A percentile compares a stretch with the other conserved stretches of the same genome.
Evolutionary conservation across 192 early-diverging fungal species (phyloP).

Genomic region (Podila epicladia): DNA sequence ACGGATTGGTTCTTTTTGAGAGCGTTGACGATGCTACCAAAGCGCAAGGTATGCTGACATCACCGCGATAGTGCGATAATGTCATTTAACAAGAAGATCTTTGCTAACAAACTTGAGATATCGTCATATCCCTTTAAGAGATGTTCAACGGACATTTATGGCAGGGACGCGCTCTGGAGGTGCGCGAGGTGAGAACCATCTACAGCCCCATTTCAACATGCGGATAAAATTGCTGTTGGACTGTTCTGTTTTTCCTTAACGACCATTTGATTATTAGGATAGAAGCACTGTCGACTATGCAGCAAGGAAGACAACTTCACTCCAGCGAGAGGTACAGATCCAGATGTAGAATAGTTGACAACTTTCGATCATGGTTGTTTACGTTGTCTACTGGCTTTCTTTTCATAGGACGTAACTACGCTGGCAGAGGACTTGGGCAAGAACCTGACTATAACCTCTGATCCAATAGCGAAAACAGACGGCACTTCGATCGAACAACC

Average conservation of each 20-base stretch:
- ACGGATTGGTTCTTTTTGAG: constrained; percentile 68
- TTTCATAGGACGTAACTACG: neutral
- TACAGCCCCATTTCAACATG: neutral
- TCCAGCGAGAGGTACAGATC: constrained; percentile 12
- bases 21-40: constrained; percentile 67
- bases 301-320: neutral
- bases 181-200: constrained; percentile 43
- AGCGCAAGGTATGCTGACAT: constrained; percentile 57
- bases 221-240: neutral
- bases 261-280: constrained; percentile 23
- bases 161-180: constrained; percentile 52
- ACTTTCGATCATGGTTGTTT: neutral
- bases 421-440: constrained; percentile 4
- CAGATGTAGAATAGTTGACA: neutral
- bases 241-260: neutral
- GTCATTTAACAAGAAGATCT: no score
- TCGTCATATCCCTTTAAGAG: constrained; percentile 19
- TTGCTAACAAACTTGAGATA: no score
- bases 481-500: no score
- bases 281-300: constrained; percentile 47
- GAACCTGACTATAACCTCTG: neutral
- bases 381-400: neutral
- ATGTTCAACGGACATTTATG: constrained; percentile 55
- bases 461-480: no score
- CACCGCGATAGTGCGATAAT: neutral